These are phyloP conservation scores for Aspergillus pseudonomiae DNA, from an alignment of 2,329 filamentous ascomycete species.

Conservation along the genomic window DNA sequence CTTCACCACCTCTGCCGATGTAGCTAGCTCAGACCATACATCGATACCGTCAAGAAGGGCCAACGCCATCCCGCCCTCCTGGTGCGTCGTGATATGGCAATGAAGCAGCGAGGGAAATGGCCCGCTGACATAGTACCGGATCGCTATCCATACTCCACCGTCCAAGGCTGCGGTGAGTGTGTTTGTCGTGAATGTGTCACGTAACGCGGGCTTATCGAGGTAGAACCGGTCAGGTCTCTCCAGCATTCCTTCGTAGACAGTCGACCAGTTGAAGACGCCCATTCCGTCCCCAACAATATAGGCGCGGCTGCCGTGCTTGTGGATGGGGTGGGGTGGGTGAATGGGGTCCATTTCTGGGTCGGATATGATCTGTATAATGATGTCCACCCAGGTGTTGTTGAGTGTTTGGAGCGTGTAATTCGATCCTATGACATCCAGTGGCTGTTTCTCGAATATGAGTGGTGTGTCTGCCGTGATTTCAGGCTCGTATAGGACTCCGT, in stretches of 20 bases:
- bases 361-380: not conserved
- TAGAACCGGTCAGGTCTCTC: constrained; percentile 2
- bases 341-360: constrained; percentile 2
- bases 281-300: not conserved
- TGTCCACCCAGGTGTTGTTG: constrained; percentile 2
- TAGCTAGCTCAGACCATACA: not conserved
- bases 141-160: not conserved
- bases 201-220: not conserved
- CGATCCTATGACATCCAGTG: not conserved
- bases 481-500: not conserved
- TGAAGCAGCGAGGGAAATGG: constrained; percentile 3
- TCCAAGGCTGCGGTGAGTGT: not conserved
- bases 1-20: not conserved
- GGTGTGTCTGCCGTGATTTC: constrained; percentile 1
- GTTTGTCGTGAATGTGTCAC: not conserved
- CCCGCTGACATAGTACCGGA: not conserved
- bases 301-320: constrained; percentile 1
- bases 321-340: constrained; percentile 1
- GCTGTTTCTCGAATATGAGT: not conserved
- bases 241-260: not conserved
- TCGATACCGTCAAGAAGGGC: constrained; percentile 2
- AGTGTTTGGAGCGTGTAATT: not conserved
- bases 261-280: constrained; percentile 4
- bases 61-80: constrained; percentile 1
- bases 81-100: constrained; percentile 2